Percentiles rank a stretch among this genome's conserved stretches.
These are phyloP conservation scores for Eucalyptus viminalis DNA, from an alignment of 345 rosid species.

Conservation along the genomic window DNA sequence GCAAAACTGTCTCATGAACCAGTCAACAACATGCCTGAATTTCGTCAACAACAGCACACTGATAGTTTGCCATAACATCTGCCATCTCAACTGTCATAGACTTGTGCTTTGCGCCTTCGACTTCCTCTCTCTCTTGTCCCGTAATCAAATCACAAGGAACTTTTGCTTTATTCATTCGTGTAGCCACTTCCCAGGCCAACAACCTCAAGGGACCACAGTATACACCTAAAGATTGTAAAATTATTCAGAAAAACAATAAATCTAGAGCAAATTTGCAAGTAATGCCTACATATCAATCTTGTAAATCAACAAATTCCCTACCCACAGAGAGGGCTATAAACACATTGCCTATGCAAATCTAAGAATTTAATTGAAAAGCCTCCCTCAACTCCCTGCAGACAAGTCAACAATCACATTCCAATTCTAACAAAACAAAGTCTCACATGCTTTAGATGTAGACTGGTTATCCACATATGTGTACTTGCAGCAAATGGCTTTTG, in stretches of 20 bases:
- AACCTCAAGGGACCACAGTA: slow-evolving; percentile 96
- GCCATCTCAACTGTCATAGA: slow-evolving; percentile 98
- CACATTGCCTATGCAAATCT: background rate
- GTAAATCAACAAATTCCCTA: background rate
- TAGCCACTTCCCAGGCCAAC: slow-evolving; percentile 95
- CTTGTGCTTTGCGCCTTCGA: slow-evolving; percentile 85
- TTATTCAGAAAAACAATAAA: background rate
- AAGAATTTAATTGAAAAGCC: background rate
- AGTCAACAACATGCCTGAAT: slow-evolving; percentile 45
- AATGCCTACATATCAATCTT: background rate
- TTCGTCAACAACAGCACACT: slow-evolving; percentile 84
- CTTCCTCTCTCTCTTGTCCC: slow-evolving; percentile 82
- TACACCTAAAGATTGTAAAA: slow-evolving; percentile 31
- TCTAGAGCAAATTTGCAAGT: background rate
- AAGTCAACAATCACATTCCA: background rate
- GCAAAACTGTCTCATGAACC: background rate
- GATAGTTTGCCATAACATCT: slow-evolving; percentile 48
- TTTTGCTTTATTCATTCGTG: slow-evolving; percentile 69
- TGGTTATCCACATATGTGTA: background rate
- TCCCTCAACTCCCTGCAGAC: background rate
- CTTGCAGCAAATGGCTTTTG: background rate
- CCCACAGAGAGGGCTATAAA: background rate
- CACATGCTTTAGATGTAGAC: background rate
- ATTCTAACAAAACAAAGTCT: background rate
- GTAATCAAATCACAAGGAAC: slow-evolving; percentile 89